phyloP scores from a whole-genome alignment of 768 basidiomycete genomes.

The Phlegmacium glaucopus region DNA sequence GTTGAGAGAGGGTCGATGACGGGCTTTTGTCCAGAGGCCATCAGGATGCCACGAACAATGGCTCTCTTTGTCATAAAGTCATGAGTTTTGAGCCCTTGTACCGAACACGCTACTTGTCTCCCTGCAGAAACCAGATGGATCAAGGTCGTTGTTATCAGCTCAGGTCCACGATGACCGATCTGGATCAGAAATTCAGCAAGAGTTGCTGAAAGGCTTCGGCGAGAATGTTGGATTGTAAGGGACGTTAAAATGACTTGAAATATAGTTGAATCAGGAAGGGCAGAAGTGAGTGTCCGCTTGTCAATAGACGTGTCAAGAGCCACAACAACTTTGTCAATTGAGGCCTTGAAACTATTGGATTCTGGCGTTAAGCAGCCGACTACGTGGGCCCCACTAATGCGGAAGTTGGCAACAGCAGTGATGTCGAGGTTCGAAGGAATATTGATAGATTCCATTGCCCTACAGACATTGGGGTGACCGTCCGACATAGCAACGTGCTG shows the following conservation, averaged over 20 bases:
- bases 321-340: slow-evolving; percentile 18
- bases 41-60: slow-evolving; percentile 48
- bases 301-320: slow-evolving; percentile 29
- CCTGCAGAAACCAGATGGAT: slow-evolving; percentile 25
- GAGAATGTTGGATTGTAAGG: slow-evolving; percentile 9
- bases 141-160: slow-evolving; percentile 33
- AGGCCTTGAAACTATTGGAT: slow-evolving; percentile 15
- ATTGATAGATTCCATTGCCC: slow-evolving; percentile 13
- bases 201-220: slow-evolving; percentile 5
- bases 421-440: slow-evolving; percentile 28
- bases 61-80: slow-evolving; percentile 27
- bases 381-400: slow-evolving; percentile 17
- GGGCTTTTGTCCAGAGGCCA: slow-evolving; percentile 44
- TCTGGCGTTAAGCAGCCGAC: slow-evolving; percentile 17
- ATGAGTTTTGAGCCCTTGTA: slow-evolving; percentile 17
- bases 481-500: slow-evolving; percentile 44
- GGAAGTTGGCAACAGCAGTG: slow-evolving; percentile 23
- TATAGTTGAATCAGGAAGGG: slow-evolving; percentile 21
- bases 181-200: slow-evolving; percentile 20
- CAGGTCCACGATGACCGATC: slow-evolving; percentile 41
- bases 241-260: slow-evolving; percentile 20
- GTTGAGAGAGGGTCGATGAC: slow-evolving; percentile 76
- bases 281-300: slow-evolving; percentile 24
- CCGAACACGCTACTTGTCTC: slow-evolving; percentile 20
- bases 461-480: slow-evolving; percentile 25